Percentiles rank a stretch among this genome's conserved stretches.
Conservation (phyloP, 768 basidiomycete species). For the Leccinum olivaceopallidum region DNA sequence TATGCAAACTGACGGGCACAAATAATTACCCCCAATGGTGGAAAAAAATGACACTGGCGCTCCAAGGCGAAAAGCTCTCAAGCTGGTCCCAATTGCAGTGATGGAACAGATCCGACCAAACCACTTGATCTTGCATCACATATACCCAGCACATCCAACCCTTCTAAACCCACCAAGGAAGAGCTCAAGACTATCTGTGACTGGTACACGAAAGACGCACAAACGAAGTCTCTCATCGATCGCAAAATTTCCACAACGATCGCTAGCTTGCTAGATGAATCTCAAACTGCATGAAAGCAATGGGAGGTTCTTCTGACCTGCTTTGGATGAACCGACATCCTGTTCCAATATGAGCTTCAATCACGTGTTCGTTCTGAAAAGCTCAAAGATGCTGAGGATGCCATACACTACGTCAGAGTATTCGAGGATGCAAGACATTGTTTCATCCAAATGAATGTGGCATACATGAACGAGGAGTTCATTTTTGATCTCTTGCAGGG, state of each 20-base stretch:
- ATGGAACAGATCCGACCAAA: background rate
- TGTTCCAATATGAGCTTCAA: background rate
- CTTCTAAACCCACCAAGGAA: background rate
- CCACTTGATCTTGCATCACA: background rate
- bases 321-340: background rate
- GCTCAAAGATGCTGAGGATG: background rate
- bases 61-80: background rate
- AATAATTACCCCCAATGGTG: background rate
- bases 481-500: too few relatives aligned
- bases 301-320: background rate
- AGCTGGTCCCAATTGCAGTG: background rate
- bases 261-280: accelerated
- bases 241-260: background rate
- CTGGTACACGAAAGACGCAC: background rate
- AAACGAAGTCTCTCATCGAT: constrained; percentile 1
- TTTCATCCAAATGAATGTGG: too few relatives aligned
- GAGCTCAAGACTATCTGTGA: background rate
- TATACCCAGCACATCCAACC: background rate
- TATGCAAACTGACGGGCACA: background rate
- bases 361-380: accelerated
- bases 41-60: background rate
- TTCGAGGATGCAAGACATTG: too few relatives aligned
- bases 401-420: too few relatives aligned
- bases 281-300: background rate
- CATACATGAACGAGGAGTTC: too few relatives aligned